These are phyloP conservation scores for Dioscorea alata DNA, from an alignment of 106 monocot species.

Conservation along the genomic window DNA sequence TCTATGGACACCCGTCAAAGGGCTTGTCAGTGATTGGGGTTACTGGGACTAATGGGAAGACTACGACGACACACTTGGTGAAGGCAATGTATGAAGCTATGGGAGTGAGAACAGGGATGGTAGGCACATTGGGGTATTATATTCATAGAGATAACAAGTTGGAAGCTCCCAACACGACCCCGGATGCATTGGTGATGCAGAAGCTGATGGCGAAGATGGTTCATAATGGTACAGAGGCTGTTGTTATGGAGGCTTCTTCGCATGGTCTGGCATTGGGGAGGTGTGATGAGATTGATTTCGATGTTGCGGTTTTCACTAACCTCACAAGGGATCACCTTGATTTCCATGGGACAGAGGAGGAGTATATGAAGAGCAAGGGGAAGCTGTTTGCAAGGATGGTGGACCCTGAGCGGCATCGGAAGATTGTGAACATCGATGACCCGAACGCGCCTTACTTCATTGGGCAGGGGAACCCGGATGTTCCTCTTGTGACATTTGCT, in stretches of 20 bases:
- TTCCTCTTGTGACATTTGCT: conserved; percentile 81
- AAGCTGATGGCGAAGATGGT: conserved; percentile 67
- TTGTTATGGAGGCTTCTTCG: conserved; percentile 52
- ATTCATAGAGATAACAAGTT: conserved; percentile 60
- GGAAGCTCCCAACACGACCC: conserved; percentile 38
- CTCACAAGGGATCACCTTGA: conserved; percentile 49
- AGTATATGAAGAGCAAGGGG: conserved; percentile 54
- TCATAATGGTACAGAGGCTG: conserved; percentile 64
- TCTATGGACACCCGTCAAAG: conserved; percentile 70
- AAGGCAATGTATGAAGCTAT: conserved; percentile 90
- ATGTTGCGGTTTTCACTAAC: conserved; percentile 89
- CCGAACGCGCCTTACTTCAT: conserved; percentile 65
- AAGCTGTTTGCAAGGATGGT: conserved; percentile 84
- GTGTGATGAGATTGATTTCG: conserved; percentile 81
- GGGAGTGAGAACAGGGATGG: conserved; percentile 73
- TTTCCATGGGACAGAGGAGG: conserved; percentile 50
- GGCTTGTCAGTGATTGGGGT: conserved; percentile 73
- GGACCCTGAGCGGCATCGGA: conserved; percentile 73
- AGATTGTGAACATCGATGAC: conserved; percentile 93
- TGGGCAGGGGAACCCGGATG: conserved; percentile 59
- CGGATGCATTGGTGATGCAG: conserved; percentile 47
- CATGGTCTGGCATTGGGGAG: conserved; percentile 38
- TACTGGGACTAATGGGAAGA: conserved; percentile 66
- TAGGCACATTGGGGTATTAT: conserved; percentile 59
- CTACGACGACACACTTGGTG: conserved; percentile 61